Evolutionary conservation across 805 yeast species (phyloP), one percentile per base, ranked within the genome.

Genomic region (Starmera dryadoides): DNA sequence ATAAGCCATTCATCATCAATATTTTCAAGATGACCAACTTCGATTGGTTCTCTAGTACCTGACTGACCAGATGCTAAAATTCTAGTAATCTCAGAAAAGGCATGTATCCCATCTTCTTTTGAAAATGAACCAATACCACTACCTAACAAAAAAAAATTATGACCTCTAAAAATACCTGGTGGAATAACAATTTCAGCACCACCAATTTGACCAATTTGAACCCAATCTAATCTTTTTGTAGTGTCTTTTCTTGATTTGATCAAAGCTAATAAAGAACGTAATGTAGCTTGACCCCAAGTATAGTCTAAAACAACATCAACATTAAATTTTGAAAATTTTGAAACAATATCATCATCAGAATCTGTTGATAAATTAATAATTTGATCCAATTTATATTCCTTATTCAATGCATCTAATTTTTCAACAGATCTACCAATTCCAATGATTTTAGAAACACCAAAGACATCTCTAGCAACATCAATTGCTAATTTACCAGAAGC

Each of bases 181-280:
- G 45, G 41, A 3, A 42, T 14, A 4, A 30, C 10, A 7, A 42
- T 14, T 11, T 34, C 34, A 6, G 30, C 23, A 4, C 45, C 45
- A 23, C 43, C 45, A 35, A 42, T 40, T 19, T 42, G 43, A 11
- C 45, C 45, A 28, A 42, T 40, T 29, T 42, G 39, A 3, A 42
- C 37, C 43, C 43, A 42, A n/a, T 31, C 19, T 16, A 42, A 26
- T 6, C 17, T 19, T 3, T 26, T 23, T 2, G 38, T 21, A 15
- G 35, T 12, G 22, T 39, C 39, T 4, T 15, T 26, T 34, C 43
- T 34, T 4, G 45, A 34, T 20, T 34, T 21, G 14, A 37, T 22
- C 9, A 42, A 23, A 11, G 15, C 3, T 4, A 14, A 5, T 8
- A 42, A 8, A 2, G 34, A 2, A 7, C 16, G 21, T 8, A 16